A percentile compares a stretch with the other conserved stretches of the same genome.
phyloP scores from a whole-genome alignment of 805 yeast species.

The Debaryomyces hansenii region DNA sequence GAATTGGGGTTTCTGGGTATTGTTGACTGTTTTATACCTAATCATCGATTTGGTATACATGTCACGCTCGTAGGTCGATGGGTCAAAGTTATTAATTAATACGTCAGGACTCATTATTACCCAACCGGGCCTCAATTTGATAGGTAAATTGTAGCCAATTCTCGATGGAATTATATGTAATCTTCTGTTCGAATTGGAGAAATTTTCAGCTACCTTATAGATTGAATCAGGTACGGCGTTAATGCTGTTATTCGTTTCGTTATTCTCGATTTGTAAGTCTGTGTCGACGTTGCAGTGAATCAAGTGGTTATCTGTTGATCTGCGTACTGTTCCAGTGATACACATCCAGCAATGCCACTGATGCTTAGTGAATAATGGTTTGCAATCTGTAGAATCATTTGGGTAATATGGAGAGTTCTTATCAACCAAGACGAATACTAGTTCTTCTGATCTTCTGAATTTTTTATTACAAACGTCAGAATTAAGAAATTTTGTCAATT shows the following conservation, averaged over 20 bases:
- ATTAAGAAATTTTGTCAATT: slow-evolving; percentile 54
- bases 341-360: slow-evolving; percentile 99
- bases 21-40: slow-evolving; percentile 22
- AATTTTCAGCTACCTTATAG: slow-evolving; percentile 84
- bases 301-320: slow-evolving; percentile 78
- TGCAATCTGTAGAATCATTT: slow-evolving; percentile 34
- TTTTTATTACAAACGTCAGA: slow-evolving; percentile 54
- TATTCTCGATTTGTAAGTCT: slow-evolving; percentile 69
- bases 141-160: slow-evolving; percentile 63
- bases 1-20: slow-evolving; percentile 45
- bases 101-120: slow-evolving; percentile 81
- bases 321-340: slow-evolving; percentile 88
- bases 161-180: slow-evolving; percentile 80
- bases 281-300: slow-evolving; percentile 93
- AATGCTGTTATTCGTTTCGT: slow-evolving; percentile 8
- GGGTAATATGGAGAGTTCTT: slow-evolving; percentile 68
- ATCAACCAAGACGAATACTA: slow-evolving; percentile 76
- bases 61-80: slow-evolving; percentile 29
- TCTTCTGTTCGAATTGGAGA: slow-evolving; percentile 77
- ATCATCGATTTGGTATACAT: slow-evolving; percentile 31
- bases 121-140: slow-evolving; percentile 83
- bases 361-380: slow-evolving; percentile 57
- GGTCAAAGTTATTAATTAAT: slow-evolving; percentile 64
- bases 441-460: slow-evolving; percentile 86
- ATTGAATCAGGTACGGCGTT: slow-evolving; percentile 62